Evolutionary conservation across 257 asterid genomes (phyloP).

Genomic region (Gynochthodes officinalis): DNA sequence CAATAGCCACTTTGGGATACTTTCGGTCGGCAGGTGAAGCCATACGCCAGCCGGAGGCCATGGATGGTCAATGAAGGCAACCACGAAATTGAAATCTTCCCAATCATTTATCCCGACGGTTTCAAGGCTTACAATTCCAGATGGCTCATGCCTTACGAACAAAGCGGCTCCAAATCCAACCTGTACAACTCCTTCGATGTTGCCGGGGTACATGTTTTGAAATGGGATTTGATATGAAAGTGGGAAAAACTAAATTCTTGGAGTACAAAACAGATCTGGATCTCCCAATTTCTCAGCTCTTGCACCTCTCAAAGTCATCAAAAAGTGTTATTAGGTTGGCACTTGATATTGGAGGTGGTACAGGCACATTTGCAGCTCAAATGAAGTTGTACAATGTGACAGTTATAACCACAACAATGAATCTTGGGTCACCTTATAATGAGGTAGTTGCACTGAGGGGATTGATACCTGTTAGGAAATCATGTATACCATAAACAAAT

Average conservation of each 20-base stretch:
- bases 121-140: conserved; percentile 66
- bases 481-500: too few species aligned
- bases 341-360: conserved; percentile 82
- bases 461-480: too few species aligned
- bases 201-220: conserved; percentile 52
- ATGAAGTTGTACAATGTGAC: conserved; percentile 81
- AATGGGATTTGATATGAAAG: conserved; percentile 69
- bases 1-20: conserved; percentile 79
- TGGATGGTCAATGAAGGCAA: conserved; percentile 91
- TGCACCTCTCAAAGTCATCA: conserved; percentile 49
- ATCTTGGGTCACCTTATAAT: conserved; percentile 74
- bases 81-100: conserved; percentile 71
- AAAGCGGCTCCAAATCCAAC: conserved; percentile 58
- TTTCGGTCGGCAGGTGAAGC: conserved; percentile 68
- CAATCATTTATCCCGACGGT: conserved; percentile 47
- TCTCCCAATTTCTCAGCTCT: conserved; percentile 74
- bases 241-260: conserved; percentile 52
- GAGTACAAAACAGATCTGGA: conserved; percentile 69
- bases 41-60: conserved; percentile 57
- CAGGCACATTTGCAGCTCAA: conserved; percentile 87
- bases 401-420: conserved; percentile 79
- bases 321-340: conserved; percentile 52
- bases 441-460: conserved; percentile 83
- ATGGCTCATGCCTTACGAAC: conserved; percentile 68
- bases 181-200: conserved; percentile 67